Conservation (phyloP, 2,329 filamentous ascomycete genomes). For the Grosmannia penicillata region DNA sequence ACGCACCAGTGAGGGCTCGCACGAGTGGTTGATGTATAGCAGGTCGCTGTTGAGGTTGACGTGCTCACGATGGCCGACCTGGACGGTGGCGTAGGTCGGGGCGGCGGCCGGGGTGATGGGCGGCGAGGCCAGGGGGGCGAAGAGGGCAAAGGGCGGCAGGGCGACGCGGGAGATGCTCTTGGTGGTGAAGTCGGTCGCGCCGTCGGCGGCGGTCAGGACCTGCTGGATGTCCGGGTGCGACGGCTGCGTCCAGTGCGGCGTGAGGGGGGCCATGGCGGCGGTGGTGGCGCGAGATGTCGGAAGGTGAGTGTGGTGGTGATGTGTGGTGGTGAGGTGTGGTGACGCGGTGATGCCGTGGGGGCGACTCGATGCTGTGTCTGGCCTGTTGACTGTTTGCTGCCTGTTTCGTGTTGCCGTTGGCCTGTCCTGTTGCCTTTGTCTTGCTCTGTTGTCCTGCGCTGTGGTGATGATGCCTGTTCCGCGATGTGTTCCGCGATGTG, state of each 20-base stretch:
- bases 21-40: slow-evolving; percentile 55
- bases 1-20: slow-evolving; percentile 49
- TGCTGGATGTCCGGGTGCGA: slow-evolving; percentile 44
- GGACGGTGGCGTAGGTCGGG: slow-evolving; percentile 50
- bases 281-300: too few species aligned
- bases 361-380: too few species aligned
- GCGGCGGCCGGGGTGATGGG: slow-evolving; percentile 39
- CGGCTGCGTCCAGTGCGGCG: slow-evolving; percentile 43
- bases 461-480: too few species aligned
- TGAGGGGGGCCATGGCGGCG: slow-evolving; percentile 28
- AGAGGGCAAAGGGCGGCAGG: slow-evolving; percentile 48
- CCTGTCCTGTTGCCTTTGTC: too few species aligned
- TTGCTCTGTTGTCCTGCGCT: too few species aligned
- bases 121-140: slow-evolving; percentile 51
- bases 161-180: slow-evolving; percentile 41
- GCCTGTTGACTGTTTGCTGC: too few species aligned
- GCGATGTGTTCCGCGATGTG: too few species aligned
- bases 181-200: slow-evolving; percentile 38
- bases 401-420: too few species aligned
- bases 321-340: background rate
- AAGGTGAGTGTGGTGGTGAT: too few species aligned
- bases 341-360: too few species aligned
- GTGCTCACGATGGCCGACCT: slow-evolving; percentile 39
- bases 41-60: slow-evolving; percentile 51
- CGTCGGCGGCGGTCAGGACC: slow-evolving; percentile 34